Evolutionary conservation across 495 filamentous ascomycete species (phyloP), one percentile per base, ranked within the genome.

Genomic region (Podospora pseudopauciseta): DNA sequence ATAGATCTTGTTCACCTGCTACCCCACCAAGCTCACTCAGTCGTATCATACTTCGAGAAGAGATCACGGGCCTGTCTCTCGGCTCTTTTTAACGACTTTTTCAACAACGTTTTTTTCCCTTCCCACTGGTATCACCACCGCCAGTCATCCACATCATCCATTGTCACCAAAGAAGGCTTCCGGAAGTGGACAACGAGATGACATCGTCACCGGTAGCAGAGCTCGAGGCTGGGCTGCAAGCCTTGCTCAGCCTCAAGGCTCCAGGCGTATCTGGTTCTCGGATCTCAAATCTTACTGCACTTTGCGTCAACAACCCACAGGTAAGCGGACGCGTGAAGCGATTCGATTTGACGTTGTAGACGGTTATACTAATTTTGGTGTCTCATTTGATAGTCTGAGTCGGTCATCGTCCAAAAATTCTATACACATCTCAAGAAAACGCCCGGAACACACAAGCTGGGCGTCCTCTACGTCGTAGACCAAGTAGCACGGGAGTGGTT

Each of bases 391-490:
- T 83, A 99, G 95, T 94, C 91, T 78, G 95, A 97, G 84, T 94
- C 93, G 58, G 89, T 93, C 77, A 89, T 98, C 72, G 91, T 98
- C 75, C 92, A 96, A 76, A 97, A 97, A 76, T 89, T 99, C 75
- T 97, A 91, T 83, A 94, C 92, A 53, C 93, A 97, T 75, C 96
- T 97, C 89, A 97, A 96, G 80, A 97, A 93, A 82, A 89, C 93
- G 70, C 94, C 93, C 60, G 87, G 87, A 74, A 94, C 93, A 76
- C 94, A 98, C 87, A 99, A 99, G 83, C 85, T 99, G 83, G 95
- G 95, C 80, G 93, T 97, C 76, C 89, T 99, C 83, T 99, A 99
- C 89, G 93, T 98, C 83, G 92, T 99, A 96, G 96, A 99, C 86
- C 97, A 94, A 86, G 93, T 99, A 89, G 93, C 93, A 78, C 91